phyloP scores from a whole-genome alignment of 179 eudicot genomes.

The Pouteria campechiana region DNA sequence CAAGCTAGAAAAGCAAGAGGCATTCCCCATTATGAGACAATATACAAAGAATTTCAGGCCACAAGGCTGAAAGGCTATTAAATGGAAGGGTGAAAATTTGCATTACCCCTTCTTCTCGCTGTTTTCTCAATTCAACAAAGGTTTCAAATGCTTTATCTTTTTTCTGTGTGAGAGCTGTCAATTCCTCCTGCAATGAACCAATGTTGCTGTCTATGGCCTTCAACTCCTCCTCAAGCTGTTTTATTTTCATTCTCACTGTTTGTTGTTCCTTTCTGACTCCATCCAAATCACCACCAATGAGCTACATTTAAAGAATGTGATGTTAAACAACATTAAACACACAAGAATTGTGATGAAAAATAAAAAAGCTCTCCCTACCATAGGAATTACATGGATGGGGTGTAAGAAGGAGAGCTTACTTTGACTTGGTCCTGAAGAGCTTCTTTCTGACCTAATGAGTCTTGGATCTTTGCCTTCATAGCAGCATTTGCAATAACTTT shows the following conservation, averaged over 20 bases:
- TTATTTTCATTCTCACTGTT: conserved; percentile 30
- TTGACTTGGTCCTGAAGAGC: conserved; percentile 82
- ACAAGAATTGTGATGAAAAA: neutral
- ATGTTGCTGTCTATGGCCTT: conserved; percentile 26
- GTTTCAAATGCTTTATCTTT: conserved; percentile 22
- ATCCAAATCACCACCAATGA: conserved; percentile 60
- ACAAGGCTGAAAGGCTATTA: neutral
- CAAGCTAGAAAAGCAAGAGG: no score
- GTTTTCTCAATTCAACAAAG: conserved; percentile 26
- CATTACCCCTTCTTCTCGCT: conserved; percentile 52
- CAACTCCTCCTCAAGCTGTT: conserved; percentile 29
- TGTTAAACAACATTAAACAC: neutral
- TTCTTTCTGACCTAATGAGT: conserved; percentile 63
- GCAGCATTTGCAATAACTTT: conserved; percentile 72
- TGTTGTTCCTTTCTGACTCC: conserved; percentile 64
- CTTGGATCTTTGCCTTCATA: conserved; percentile 68
- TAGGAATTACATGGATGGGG: neutral
- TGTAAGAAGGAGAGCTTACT: no score
- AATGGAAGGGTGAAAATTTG: neutral
- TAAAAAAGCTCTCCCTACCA: no score
- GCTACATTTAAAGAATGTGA: conserved; percentile 21
- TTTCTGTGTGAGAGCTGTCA: conserved; percentile 19
- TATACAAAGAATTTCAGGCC: no score
- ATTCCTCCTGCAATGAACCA: conserved; percentile 25
- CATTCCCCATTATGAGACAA: no score